Evolutionary conservation across 2,329 filamentous ascomycete species (phyloP).

Genomic region (Aphanocladium album): DNA sequence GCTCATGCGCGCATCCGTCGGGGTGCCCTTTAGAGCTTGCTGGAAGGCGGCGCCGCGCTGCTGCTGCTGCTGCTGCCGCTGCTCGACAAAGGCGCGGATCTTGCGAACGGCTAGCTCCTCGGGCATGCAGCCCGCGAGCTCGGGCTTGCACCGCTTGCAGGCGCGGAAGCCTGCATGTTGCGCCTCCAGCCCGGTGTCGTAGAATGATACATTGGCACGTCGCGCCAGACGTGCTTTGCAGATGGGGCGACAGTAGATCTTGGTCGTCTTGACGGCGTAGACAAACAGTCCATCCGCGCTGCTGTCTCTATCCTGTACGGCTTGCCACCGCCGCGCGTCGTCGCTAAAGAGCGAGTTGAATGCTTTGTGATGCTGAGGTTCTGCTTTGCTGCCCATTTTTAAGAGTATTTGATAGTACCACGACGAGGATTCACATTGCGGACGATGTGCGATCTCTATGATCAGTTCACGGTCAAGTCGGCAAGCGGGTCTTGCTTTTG

Average conservation of each 20-base stretch:
- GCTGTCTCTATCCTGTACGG: slow-evolving; percentile 30
- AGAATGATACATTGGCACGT: slow-evolving; percentile 56
- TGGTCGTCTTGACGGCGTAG: slow-evolving; percentile 40
- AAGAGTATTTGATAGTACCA: neutral
- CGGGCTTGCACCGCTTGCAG: slow-evolving; percentile 53
- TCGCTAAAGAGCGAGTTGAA: slow-evolving; percentile 21
- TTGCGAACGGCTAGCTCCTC: slow-evolving; percentile 39
- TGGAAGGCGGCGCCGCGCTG: neutral
- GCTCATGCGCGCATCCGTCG: slow-evolving; percentile 17
- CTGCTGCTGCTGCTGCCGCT: slow-evolving; percentile 21
- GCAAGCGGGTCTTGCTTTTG: slow-evolving; percentile 25
- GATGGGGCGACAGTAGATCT: slow-evolving; percentile 55
- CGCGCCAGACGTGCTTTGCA: slow-evolving; percentile 57
- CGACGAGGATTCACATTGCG: neutral
- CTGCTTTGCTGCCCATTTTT: neutral
- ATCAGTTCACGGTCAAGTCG: neutral
- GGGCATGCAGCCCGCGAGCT: slow-evolving; percentile 34
- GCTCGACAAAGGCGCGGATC: slow-evolving; percentile 29
- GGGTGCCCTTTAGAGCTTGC: too few species aligned
- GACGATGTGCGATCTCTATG: neutral
- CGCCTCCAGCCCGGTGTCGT: slow-evolving; percentile 40
- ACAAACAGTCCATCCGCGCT: slow-evolving; percentile 36
- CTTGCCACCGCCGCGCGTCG: slow-evolving; percentile 31
- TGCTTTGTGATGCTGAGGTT: neutral
- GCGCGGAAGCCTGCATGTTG: slow-evolving; percentile 45